Conservation (phyloP, 192 early-diverging fungal species). For the Coemansia sp. region DNA sequence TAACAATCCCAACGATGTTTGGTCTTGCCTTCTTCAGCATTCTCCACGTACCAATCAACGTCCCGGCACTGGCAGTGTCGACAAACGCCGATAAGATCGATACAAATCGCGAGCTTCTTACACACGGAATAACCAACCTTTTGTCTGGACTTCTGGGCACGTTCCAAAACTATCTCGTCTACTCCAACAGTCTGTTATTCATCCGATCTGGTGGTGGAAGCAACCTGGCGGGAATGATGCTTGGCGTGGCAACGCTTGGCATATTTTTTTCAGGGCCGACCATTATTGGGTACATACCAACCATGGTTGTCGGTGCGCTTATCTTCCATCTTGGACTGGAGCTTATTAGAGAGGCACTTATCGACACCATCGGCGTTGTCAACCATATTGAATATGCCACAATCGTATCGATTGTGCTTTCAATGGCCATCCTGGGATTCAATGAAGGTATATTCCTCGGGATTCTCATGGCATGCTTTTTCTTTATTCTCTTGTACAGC, state of each 20-base stretch:
- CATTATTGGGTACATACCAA: slow-evolving; percentile 90
- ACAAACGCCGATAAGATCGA: slow-evolving; percentile 86
- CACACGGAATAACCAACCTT: slow-evolving; percentile 89
- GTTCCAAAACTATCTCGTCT: slow-evolving; percentile 89
- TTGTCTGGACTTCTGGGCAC: slow-evolving; percentile 75
- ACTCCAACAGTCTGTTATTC: slow-evolving; percentile 89
- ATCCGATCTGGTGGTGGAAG: slow-evolving; percentile 90
- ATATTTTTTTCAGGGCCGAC: slow-evolving; percentile 82
- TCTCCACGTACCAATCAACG: slow-evolving; percentile 96
- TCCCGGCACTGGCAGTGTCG: slow-evolving; percentile 90
- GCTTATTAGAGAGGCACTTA: slow-evolving; percentile 84
- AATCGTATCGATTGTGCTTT: slow-evolving; percentile 77
- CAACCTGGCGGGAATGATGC: slow-evolving; percentile 80
- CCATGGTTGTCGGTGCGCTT: slow-evolving; percentile 89
- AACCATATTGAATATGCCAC: slow-evolving; percentile 89
- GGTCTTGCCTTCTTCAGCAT: slow-evolving; percentile 95
- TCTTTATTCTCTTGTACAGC: slow-evolving; percentile 85
- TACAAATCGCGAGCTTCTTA: slow-evolving; percentile 87
- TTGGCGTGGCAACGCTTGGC: slow-evolving; percentile 69
- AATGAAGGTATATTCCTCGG: slow-evolving; percentile 96
- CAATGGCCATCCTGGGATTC: slow-evolving; percentile 93
- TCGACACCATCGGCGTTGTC: slow-evolving; percentile 84
- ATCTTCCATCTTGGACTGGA: slow-evolving; percentile 98
- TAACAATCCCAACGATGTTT: slow-evolving; percentile 86
- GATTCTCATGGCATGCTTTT: slow-evolving; percentile 89